phyloP scores from a whole-genome alignment of 345 rosid species.

The Lepidium africanum region DNA sequence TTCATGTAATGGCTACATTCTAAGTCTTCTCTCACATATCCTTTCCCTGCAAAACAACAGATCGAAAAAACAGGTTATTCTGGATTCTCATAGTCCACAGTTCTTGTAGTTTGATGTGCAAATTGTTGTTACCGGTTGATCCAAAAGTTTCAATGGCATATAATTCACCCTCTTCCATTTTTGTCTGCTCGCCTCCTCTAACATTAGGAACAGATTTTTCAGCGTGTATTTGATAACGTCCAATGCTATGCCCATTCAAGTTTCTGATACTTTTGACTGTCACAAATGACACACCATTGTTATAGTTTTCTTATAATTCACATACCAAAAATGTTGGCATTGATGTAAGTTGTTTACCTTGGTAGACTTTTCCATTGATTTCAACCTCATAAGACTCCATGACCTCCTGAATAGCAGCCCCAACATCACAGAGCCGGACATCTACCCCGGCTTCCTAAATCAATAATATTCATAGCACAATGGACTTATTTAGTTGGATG shows the following conservation, averaged over 20 bases:
- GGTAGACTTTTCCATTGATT: slow-evolving; percentile 80
- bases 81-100: not conserved
- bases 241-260: slow-evolving; percentile 84
- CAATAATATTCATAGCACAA: not conserved
- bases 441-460: slow-evolving; percentile 82
- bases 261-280: slow-evolving; percentile 88
- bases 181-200: slow-evolving; percentile 95
- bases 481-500: not conserved
- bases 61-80: not conserved
- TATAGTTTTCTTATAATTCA: not conserved
- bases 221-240: slow-evolving; percentile 83
- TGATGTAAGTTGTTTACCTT: slow-evolving; percentile 38
- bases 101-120: not conserved
- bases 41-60: slow-evolving; percentile 55
- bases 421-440: slow-evolving; percentile 86
- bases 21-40: slow-evolving; percentile 86
- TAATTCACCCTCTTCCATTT: slow-evolving; percentile 98
- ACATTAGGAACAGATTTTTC: slow-evolving; percentile 90
- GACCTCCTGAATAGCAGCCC: slow-evolving; percentile 93
- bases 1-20: slow-evolving; percentile 98
- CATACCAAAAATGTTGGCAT: not conserved
- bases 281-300: not conserved
- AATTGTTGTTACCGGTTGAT: slow-evolving; percentile 57
- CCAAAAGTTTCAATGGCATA: slow-evolving; percentile 91
- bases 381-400: slow-evolving; percentile 97